Conservation (phyloP, 257 asterid species). For the Solanum neorickii region DNA sequence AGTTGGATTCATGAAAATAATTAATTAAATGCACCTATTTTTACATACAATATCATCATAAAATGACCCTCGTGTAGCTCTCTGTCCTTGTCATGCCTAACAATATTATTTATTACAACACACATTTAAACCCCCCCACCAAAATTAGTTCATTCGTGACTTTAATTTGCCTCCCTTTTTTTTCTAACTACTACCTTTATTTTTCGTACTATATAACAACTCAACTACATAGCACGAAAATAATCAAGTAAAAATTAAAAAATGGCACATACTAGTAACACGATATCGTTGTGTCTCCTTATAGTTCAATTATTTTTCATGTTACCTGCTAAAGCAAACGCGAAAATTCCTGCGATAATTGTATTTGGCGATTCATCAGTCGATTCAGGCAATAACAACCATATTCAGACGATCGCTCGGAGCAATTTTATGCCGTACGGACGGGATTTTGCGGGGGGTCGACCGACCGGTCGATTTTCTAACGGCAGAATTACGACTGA, state of each 20-base stretch:
- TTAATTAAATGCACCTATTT: not conserved
- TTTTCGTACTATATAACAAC: not conserved
- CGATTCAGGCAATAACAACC: conserved; percentile 83
- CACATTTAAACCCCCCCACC: not conserved
- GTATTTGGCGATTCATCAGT: conserved; percentile 92
- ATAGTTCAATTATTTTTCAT: not conserved
- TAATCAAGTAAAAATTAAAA: not conserved
- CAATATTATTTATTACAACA: not conserved
- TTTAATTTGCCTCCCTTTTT: not conserved
- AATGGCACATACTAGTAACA: not conserved
- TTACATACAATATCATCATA: not conserved
- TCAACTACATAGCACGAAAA: not conserved
- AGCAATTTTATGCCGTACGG: conserved; percentile 84
- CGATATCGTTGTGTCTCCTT: not conserved
- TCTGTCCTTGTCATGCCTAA: not conserved
- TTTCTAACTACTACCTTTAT: not conserved
- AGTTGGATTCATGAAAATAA: not conserved
- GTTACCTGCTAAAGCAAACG: not conserved
- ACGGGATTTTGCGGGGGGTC: conserved; percentile 56
- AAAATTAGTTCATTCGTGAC: not conserved
- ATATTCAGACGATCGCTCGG: conserved; percentile 45
- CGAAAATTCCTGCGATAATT: conserved; percentile 53
- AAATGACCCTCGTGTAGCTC: not conserved
- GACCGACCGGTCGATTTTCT: conserved; percentile 72
- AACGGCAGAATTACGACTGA: conserved; percentile 71